Conservation (phyloP, 2,329 filamentous ascomycete species). For the Sporothrix euskadiensis region DNA sequence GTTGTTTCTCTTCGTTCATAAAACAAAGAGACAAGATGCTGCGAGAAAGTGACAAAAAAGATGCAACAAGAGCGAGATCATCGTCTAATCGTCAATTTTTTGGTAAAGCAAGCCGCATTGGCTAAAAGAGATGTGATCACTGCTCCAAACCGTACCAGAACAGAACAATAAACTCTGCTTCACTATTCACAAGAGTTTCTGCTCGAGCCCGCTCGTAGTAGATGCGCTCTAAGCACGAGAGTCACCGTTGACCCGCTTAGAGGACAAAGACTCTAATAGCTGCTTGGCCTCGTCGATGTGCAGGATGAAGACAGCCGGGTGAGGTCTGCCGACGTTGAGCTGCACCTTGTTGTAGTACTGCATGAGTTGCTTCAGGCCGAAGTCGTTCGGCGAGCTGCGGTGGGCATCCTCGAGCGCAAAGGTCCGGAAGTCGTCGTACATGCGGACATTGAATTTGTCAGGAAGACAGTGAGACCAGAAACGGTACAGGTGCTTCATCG, state of each 20-base stretch:
- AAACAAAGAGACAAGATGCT: not conserved
- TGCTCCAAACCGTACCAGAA: not conserved
- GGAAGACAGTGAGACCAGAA: slow-evolving; percentile 75
- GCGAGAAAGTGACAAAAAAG: not conserved
- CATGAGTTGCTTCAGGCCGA: slow-evolving; percentile 63
- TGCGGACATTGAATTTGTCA: slow-evolving; percentile 70
- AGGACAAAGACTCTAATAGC: slow-evolving; percentile 22
- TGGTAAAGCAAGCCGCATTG: not conserved
- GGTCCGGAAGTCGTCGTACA: slow-evolving; percentile 74
- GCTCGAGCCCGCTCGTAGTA: not conserved
- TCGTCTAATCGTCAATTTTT: not conserved
- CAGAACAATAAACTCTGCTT: not conserved
- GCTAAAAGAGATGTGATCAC: not conserved
- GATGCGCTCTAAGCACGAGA: not conserved
- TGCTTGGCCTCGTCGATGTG: slow-evolving; percentile 37
- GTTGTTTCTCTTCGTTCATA: not conserved
- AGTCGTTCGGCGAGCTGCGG: slow-evolving; percentile 47
- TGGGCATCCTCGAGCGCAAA: slow-evolving; percentile 65
- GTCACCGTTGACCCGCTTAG: slow-evolving; percentile 6
- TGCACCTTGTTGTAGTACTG: slow-evolving; percentile 58
- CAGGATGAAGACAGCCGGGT: slow-evolving; percentile 37
- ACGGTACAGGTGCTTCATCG: slow-evolving; percentile 68
- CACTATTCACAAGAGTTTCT: not conserved
- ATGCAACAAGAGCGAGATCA: not conserved
- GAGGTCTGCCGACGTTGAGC: slow-evolving; percentile 33